Conservation (phyloP, 2,329 filamentous ascomycete species). For the Exophiala alcalophila region DNA sequence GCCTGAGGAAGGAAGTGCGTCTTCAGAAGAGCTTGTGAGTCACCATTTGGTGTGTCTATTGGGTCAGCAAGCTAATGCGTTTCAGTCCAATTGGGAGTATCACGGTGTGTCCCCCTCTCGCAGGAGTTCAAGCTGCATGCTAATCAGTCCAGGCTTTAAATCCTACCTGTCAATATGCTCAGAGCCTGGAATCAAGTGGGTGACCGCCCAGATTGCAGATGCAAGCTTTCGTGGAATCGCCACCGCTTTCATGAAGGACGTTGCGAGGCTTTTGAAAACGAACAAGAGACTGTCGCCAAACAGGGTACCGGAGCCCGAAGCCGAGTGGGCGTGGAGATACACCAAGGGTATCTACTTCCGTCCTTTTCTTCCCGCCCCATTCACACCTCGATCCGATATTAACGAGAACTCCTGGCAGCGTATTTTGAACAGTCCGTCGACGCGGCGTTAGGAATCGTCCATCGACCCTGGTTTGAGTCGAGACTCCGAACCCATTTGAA, state of each 20-base stretch:
- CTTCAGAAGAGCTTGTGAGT: conserved; percentile 10
- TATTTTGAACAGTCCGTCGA: conserved; percentile 9
- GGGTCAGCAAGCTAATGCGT: conserved; percentile 1
- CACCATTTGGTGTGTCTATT: background rate
- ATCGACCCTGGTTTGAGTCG: conserved; percentile 6
- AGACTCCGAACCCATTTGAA: conserved; percentile 11
- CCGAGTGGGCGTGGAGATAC: background rate
- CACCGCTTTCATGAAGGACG: background rate
- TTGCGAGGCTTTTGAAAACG: background rate
- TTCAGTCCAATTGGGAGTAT: conserved; percentile 13
- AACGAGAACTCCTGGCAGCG: background rate
- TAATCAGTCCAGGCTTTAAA: no score
- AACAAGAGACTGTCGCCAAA: background rate
- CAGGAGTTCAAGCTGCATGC: no score
- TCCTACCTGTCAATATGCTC: no score
- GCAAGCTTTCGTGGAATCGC: no score
- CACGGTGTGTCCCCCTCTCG: conserved; percentile 8
- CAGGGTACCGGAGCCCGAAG: background rate
- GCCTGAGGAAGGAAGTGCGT: conserved; percentile 10
- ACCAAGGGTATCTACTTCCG: background rate
- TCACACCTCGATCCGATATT: background rate
- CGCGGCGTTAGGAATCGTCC: conserved; percentile 2
- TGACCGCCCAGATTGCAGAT: no score
- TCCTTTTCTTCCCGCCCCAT: background rate
- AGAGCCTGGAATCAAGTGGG: no score